phyloP scores from a whole-genome alignment of 2,329 filamentous ascomycete genomes.

The Penicillium rolfsii region DNA sequence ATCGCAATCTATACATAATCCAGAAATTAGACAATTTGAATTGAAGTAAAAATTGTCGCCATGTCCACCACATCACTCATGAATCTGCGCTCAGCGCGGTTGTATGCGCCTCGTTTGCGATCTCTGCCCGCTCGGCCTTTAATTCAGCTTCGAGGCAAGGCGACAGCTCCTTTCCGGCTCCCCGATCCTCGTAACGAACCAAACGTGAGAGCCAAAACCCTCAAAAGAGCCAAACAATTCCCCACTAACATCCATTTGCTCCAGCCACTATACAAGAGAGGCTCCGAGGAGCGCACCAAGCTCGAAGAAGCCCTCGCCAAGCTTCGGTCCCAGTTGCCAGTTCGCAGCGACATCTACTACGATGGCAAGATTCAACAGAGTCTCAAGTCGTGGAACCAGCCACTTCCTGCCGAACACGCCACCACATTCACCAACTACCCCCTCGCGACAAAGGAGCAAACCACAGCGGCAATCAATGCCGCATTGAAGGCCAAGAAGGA shows the following conservation, averaged over 20 bases:
- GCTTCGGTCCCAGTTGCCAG: conserved; percentile 39
- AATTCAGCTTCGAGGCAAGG: conserved; percentile 28
- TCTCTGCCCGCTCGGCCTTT: conserved; percentile 14
- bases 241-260: neutral
- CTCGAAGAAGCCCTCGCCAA: conserved; percentile 37
- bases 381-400: conserved; percentile 32
- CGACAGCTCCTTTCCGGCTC: conserved; percentile 37
- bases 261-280: conserved; percentile 32
- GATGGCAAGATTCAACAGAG: conserved; percentile 33
- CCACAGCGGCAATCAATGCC: conserved; percentile 75
- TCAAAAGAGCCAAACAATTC: too few relatives aligned
- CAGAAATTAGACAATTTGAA: neutral
- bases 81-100: conserved; percentile 24
- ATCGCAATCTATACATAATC: neutral
- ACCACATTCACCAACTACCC: conserved; percentile 78
- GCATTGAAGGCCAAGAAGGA: conserved; percentile 78
- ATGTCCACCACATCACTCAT: conserved; percentile 27
- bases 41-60: neutral
- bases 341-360: conserved; percentile 37
- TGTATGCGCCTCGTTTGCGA: conserved; percentile 19
- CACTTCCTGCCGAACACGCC: conserved; percentile 35
- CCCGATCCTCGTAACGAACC: conserved; percentile 41
- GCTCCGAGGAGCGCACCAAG: conserved; percentile 41
- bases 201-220: conserved; percentile 33
- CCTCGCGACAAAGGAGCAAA: conserved; percentile 73